Conservation (phyloP, 768 basidiomycete species). For the Pisolithus orientalis region DNA sequence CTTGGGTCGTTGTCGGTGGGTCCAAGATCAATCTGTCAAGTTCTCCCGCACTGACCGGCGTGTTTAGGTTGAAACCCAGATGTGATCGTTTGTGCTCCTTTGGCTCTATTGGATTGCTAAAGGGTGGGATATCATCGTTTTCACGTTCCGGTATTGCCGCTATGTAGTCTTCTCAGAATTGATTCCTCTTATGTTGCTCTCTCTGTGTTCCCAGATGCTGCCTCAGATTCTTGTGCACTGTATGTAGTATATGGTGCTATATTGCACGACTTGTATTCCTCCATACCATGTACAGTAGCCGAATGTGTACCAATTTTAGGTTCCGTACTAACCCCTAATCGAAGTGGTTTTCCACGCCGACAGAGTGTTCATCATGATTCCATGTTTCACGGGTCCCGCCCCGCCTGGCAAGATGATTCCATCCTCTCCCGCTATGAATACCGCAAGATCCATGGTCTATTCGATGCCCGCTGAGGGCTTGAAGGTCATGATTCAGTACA, state of each 20-base stretch:
- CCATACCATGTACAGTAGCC: no score
- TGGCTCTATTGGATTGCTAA: not conserved
- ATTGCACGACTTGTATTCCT: no score
- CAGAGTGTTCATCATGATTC: no score
- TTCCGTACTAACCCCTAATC: no score
- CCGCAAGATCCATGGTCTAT: no score
- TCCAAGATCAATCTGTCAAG: not conserved
- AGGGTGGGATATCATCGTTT: not conserved
- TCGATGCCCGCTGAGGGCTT: not conserved
- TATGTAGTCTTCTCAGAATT: not conserved
- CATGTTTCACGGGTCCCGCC: no score
- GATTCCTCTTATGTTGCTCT: not conserved
- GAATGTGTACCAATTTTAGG: no score
- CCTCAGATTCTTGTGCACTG: no score
- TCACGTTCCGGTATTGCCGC: not conserved
- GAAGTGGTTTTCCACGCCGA: no score
- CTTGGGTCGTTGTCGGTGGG: slow-evolving; percentile 15
- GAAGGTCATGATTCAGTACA: not conserved
- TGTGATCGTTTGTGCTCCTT: not conserved
- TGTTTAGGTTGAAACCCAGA: not conserved
- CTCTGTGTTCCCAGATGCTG: not conserved
- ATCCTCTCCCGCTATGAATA: no score
- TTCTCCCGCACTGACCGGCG: not conserved
- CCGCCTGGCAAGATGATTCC: no score
- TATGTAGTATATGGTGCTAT: no score